phyloP scores from a whole-genome alignment of 1,284 basidiomycete genomes.

The Blastosporella zonata region DNA sequence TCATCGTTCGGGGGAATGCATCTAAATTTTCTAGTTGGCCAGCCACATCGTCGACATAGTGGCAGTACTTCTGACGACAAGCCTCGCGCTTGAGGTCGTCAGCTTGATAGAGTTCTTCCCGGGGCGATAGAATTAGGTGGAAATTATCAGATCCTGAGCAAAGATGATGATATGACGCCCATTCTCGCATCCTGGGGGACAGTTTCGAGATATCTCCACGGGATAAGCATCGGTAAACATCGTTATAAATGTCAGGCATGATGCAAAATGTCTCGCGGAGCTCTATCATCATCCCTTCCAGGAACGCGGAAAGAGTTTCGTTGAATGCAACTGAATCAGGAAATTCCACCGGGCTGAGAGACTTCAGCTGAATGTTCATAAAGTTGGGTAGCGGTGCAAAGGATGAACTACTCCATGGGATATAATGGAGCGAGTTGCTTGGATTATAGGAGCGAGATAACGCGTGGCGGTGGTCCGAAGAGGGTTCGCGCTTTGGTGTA shows the following conservation, averaged over 20 bases:
- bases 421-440: conserved; percentile 29
- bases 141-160: conserved; percentile 57
- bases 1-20: conserved; percentile 3
- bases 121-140: conserved; percentile 55
- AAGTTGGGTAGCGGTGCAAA: conserved; percentile 59
- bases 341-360: conserved; percentile 56
- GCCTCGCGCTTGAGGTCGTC: conserved; percentile 44
- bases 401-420: conserved; percentile 54
- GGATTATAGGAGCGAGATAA: conserved; percentile 17
- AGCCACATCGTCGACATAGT: conserved; percentile 7
- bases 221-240: conserved; percentile 45
- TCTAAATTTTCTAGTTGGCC: neutral
- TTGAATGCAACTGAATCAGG: conserved; percentile 55
- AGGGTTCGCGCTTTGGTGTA: conserved; percentile 12
- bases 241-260: conserved; percentile 49
- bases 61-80: conserved; percentile 15
- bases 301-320: conserved; percentile 45
- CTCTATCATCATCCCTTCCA: conserved; percentile 49
- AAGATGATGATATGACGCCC: conserved; percentile 58
- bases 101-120: conserved; percentile 56
- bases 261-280: conserved; percentile 61
- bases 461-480: neutral
- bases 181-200: conserved; percentile 48
- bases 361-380: conserved; percentile 45
- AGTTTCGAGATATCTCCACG: conserved; percentile 39